Conservation (phyloP, 1,284 basidiomycete genomes). For the Jaminaea rosea region DNA sequence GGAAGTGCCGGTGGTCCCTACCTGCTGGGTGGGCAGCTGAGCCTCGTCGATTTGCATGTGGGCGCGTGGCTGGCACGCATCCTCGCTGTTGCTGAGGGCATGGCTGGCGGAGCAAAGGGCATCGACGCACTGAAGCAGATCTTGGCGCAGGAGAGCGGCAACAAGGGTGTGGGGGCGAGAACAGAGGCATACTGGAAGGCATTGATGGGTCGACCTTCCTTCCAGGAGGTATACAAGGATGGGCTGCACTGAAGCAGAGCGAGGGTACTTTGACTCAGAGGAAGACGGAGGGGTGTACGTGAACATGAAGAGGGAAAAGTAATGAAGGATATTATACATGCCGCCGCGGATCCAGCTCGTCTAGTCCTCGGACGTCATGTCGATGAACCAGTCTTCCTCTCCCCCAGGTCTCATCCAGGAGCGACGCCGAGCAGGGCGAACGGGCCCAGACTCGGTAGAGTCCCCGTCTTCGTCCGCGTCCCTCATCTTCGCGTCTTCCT, state of each 20-base stretch:
- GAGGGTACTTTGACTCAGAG: no score
- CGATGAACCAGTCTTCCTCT: no score
- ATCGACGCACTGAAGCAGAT: slow-evolving; percentile 36
- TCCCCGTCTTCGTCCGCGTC: slow-evolving; percentile 10
- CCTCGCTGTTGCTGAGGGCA: slow-evolving; percentile 56
- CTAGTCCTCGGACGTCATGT: no score
- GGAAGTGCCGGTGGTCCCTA: slow-evolving; percentile 68
- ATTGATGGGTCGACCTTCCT: slow-evolving; percentile 14
- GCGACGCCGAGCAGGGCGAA: no score
- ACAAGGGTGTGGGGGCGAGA: slow-evolving; percentile 3
- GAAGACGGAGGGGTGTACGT: no score
- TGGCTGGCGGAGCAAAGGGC: slow-evolving; percentile 41
- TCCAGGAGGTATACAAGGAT: slow-evolving; percentile 18
- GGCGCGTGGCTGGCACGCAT: slow-evolving; percentile 66
- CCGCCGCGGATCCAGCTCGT: no score
- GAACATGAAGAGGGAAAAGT: no score
- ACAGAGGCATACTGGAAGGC: slow-evolving; percentile 10
- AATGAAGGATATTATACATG: no score
- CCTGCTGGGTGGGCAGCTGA: slow-evolving; percentile 64
- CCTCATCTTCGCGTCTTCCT: slow-evolving; percentile 1
- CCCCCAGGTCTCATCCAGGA: no score
- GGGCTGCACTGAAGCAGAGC: slow-evolving; percentile 21
- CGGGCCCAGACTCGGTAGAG: no score
- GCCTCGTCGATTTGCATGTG: slow-evolving; percentile 69
- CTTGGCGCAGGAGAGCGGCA: background rate